These are phyloP conservation scores for Fonsecaea nubica DNA, from an alignment of 2,329 filamentous ascomycete genomes.

Conservation along the genomic window DNA sequence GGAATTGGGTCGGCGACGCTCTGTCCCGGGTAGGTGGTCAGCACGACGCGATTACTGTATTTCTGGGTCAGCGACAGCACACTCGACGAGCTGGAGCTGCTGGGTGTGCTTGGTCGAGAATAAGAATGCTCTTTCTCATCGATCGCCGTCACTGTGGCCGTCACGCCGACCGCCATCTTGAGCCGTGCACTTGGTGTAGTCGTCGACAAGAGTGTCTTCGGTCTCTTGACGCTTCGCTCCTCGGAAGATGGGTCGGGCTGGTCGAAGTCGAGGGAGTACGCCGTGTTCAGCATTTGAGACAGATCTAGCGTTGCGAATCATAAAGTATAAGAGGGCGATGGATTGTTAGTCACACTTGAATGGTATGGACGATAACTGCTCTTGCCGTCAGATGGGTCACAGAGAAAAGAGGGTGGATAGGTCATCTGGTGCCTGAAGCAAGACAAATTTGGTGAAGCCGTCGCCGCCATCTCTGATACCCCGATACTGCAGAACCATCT, in stretches of 20 bases:
- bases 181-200: not conserved
- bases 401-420: conserved; percentile 13
- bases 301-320: conserved; percentile 5
- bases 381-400: conserved; percentile 3
- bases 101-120: conserved; percentile 14
- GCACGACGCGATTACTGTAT: conserved; percentile 30
- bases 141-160: conserved; percentile 10
- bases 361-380: not conserved
- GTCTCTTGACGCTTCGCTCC: conserved; percentile 14
- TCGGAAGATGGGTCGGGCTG: conserved; percentile 3
- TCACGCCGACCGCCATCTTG: conserved; percentile 9
- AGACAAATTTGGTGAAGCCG: conserved; percentile 13
- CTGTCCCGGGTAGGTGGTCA: conserved; percentile 90
- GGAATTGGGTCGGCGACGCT: conserved; percentile 90
- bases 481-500: not conserved
- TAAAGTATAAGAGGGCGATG: conserved; percentile 16
- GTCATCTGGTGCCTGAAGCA: conserved; percentile 16
- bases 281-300: conserved; percentile 18
- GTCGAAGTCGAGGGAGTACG: conserved; percentile 12
- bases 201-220: conserved; percentile 8
- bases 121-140: conserved; percentile 3
- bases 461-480: conserved; percentile 8
- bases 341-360: conserved; percentile 8
- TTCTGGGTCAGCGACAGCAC: conserved; percentile 15
- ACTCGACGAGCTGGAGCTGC: conserved; percentile 14